phyloP scores from a whole-genome alignment of 257 asterid genomes.

The Primulina huaijiensis region DNA sequence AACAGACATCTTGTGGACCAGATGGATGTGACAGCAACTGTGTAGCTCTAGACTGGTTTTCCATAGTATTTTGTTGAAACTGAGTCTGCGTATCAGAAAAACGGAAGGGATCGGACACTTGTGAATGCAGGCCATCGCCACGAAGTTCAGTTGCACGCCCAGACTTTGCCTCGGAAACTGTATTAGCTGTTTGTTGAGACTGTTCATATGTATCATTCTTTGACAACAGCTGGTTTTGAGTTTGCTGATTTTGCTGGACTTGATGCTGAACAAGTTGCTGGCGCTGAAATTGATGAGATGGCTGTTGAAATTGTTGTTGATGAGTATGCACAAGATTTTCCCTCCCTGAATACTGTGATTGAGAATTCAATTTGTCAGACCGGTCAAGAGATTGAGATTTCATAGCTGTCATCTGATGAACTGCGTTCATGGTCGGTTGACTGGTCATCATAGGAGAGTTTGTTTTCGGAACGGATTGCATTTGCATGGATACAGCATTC shows the following conservation, averaged over 20 bases:
- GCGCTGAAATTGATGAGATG: slow-evolving; percentile 61
- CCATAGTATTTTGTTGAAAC: slow-evolving; percentile 52
- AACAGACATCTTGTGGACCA: slow-evolving; percentile 41
- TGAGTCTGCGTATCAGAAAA: slow-evolving; percentile 59
- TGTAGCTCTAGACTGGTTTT: slow-evolving; percentile 52
- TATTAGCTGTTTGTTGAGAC: slow-evolving; percentile 52
- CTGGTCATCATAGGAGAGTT: slow-evolving; percentile 47
- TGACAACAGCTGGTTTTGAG: slow-evolving; percentile 54
- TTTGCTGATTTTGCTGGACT: slow-evolving; percentile 62
- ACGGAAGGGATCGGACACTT: slow-evolving; percentile 58
- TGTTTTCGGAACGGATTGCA: slow-evolving; percentile 55
- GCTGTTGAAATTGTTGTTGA: slow-evolving; percentile 53
- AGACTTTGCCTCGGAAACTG: slow-evolving; percentile 45
- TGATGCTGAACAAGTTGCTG: slow-evolving; percentile 62
- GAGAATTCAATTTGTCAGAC: slow-evolving; percentile 51
- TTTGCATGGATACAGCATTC: slow-evolving; percentile 51
- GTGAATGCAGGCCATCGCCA: slow-evolving; percentile 51
- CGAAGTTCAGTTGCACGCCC: slow-evolving; percentile 45
- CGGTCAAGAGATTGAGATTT: slow-evolving; percentile 53
- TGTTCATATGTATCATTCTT: slow-evolving; percentile 58
- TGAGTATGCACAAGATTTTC: slow-evolving; percentile 60
- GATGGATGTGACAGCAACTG: slow-evolving; percentile 52
- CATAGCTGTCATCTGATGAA: slow-evolving; percentile 51
- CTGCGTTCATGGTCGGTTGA: slow-evolving; percentile 46
- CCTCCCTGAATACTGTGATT: slow-evolving; percentile 48